These are phyloP conservation scores for Penicillium bialowiezense DNA, from an alignment of 495 filamentous ascomycete genomes.

Conservation along the genomic window DNA sequence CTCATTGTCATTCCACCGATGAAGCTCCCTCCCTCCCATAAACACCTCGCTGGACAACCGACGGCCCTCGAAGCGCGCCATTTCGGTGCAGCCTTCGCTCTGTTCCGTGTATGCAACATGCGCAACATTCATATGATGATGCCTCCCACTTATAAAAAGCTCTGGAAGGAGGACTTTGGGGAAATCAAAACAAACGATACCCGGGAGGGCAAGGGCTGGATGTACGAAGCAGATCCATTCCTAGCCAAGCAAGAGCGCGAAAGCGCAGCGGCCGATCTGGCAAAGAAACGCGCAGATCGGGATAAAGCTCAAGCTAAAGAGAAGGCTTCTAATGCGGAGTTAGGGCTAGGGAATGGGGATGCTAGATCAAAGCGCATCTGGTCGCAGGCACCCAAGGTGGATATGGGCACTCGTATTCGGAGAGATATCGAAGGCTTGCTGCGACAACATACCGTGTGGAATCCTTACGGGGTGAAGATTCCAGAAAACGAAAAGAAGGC, in stretches of 20 bases:
- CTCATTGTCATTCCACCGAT: conserved; percentile 71
- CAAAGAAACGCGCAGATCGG: conserved; percentile 65
- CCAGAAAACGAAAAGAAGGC: conserved; percentile 49
- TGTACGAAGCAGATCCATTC: conserved; percentile 97
- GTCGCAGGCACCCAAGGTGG: conserved; percentile 82
- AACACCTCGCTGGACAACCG: conserved; percentile 63
- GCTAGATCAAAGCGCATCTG: conserved; percentile 62
- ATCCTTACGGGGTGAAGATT: conserved; percentile 69
- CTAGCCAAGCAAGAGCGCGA: conserved; percentile 73
- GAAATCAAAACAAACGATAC: conserved; percentile 74
- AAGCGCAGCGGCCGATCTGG: conserved; percentile 63
- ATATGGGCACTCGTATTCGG: conserved; percentile 79
- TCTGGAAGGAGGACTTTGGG: conserved; percentile 86
- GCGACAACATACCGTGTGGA: conserved; percentile 78
- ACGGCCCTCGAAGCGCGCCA: conserved; percentile 87
- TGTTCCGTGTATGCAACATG: conserved; percentile 91
- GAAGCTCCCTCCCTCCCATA: conserved; percentile 70
- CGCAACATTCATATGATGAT: conserved; percentile 90
- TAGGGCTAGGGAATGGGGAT: conserved; percentile 33
- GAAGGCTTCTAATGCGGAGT: conserved; percentile 47
- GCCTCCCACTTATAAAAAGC: conserved; percentile 79
- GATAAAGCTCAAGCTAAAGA: conserved; percentile 62
- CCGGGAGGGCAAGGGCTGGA: conserved; percentile 75
- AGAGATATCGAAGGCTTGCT: conserved; percentile 75
- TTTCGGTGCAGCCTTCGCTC: conserved; percentile 84